These are phyloP conservation scores for Cupressus sempervirens DNA, from an alignment of 75 land plant genomes.

Conservation along the genomic window DNA sequence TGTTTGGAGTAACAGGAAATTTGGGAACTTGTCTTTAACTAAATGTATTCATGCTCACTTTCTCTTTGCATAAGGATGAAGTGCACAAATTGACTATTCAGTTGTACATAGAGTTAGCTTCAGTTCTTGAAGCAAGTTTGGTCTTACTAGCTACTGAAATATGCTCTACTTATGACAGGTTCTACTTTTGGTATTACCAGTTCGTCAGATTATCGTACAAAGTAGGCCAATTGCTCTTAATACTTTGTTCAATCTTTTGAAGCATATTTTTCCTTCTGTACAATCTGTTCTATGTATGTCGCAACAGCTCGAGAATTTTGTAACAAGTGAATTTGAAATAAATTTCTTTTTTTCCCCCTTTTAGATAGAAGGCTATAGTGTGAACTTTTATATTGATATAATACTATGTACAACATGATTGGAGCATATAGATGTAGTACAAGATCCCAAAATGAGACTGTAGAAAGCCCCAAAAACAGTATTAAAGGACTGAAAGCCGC, in stretches of 20 bases:
- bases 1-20: neutral
- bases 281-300: neutral
- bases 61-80: neutral
- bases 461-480: too few species aligned
- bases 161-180: neutral
- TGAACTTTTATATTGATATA: too few species aligned
- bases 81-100: neutral
- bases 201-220: neutral
- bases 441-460: too few species aligned
- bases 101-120: neutral
- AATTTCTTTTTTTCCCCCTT: neutral
- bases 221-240: neutral
- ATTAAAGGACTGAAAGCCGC: too few species aligned
- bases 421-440: too few species aligned
- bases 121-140: neutral
- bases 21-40: neutral
- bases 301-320: neutral
- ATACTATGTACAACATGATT: too few species aligned
- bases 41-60: neutral
- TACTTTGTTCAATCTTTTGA: neutral
- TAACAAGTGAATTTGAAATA: neutral
- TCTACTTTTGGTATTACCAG: neutral
- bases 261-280: neutral
- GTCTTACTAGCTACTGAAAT: neutral
- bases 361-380: too few species aligned